Percentiles rank a stretch among this genome's conserved stretches.
These are phyloP conservation scores for Copromyces sp. DNA, from an alignment of 495 filamentous ascomycete species.

Conservation along the genomic window DNA sequence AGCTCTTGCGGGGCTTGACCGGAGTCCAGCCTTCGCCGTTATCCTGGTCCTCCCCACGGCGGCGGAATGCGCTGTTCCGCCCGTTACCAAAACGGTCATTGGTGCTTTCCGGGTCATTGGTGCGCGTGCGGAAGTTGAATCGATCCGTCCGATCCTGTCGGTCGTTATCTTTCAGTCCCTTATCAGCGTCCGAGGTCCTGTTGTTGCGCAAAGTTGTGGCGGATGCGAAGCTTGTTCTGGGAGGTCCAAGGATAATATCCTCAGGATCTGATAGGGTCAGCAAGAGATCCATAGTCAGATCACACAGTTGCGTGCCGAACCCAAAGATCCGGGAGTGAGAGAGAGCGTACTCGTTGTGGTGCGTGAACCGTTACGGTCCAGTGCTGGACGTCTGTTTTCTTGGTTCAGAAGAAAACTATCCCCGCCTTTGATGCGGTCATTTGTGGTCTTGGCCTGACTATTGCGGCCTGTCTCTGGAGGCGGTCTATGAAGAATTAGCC, in stretches of 20 bases:
- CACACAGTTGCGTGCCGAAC: not conserved
- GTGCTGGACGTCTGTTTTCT: slow-evolving; percentile 47
- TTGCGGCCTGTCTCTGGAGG: slow-evolving; percentile 34
- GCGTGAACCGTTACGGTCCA: slow-evolving; percentile 51
- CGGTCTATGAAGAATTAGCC: slow-evolving; percentile 19
- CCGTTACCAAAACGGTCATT: slow-evolving; percentile 39
- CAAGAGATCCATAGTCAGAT: not conserved
- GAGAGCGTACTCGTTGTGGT: slow-evolving; percentile 38
- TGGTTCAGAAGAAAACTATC: slow-evolving; percentile 35
- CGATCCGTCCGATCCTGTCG: slow-evolving; percentile 53
- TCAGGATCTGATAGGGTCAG: slow-evolving; percentile 44
- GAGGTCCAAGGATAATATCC: slow-evolving; percentile 82
- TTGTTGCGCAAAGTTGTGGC: slow-evolving; percentile 44
- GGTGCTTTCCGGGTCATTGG: slow-evolving; percentile 55
- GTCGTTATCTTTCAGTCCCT: slow-evolving; percentile 40
- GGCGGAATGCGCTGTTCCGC: slow-evolving; percentile 36
- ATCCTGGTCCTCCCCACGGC: slow-evolving; percentile 46
- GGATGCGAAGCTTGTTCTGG: slow-evolving; percentile 78
- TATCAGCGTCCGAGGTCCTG: slow-evolving; percentile 42
- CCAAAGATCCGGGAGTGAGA: not conserved
- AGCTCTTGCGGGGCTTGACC: slow-evolving; percentile 55
- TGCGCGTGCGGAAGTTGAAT: slow-evolving; percentile 56
- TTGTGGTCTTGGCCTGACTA: slow-evolving; percentile 26
- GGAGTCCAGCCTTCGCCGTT: slow-evolving; percentile 50
- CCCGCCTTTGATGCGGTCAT: slow-evolving; percentile 34